Percentiles rank a stretch among this genome's conserved stretches.
phyloP scores from a whole-genome alignment of 352 stramenopile species.

The Globisporangium paroecandrum region DNA sequence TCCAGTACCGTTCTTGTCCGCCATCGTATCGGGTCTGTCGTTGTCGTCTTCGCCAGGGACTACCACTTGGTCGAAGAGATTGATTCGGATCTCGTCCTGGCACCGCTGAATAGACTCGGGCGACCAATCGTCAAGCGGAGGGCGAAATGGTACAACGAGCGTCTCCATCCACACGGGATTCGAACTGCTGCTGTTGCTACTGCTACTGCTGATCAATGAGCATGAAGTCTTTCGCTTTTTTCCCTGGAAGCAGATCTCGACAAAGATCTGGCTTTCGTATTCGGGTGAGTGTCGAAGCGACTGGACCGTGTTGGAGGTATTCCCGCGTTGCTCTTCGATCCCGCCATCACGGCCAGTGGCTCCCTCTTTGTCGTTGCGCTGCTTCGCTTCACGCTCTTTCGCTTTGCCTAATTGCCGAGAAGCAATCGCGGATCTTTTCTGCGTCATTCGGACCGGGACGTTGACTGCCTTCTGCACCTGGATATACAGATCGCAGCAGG shows the following conservation, averaged over 20 bases:
- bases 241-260: conserved; percentile 84
- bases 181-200: conserved; percentile 19
- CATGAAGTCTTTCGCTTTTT: conserved; percentile 64
- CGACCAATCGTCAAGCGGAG: conserved; percentile 80
- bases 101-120: conserved; percentile 62
- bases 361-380: background rate
- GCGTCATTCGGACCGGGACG: conserved; percentile 54
- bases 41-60: conserved; percentile 19
- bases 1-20: conserved; percentile 24
- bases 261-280: conserved; percentile 57
- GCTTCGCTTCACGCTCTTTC: background rate
- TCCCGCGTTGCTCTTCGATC: conserved; percentile 1
- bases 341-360: background rate
- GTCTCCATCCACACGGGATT: conserved; percentile 92
- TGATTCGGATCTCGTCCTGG: conserved; percentile 78
- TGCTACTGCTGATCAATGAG: conserved; percentile 27
- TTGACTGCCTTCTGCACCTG: conserved; percentile 81
- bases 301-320: background rate
- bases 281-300: background rate
- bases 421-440: conserved; percentile 9
- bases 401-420: conserved; percentile 6
- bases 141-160: conserved; percentile 81
- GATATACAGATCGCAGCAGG: conserved; percentile 71
- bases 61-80: conserved; percentile 88
- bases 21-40: conserved; percentile 29